A percentile compares a stretch with the other conserved stretches of the same genome.
These are phyloP conservation scores for Posidonia oceanica DNA, from an alignment of 116 monocot species.

Conservation along the genomic window DNA sequence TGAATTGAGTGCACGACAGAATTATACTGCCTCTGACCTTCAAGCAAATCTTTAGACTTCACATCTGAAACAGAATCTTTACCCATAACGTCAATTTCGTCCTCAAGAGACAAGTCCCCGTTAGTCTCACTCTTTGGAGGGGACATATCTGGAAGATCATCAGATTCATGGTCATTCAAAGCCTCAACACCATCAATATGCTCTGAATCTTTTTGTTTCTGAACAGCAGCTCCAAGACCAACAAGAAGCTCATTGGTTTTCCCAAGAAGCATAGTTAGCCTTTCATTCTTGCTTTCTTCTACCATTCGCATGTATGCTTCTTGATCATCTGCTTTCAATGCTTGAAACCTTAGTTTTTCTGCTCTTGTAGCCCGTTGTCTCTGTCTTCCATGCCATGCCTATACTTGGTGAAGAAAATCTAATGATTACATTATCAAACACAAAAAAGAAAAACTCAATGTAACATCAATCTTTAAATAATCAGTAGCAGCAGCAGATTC, in stretches of 20 bases:
- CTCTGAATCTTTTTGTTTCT: constrained; percentile 88
- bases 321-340: constrained; percentile 90
- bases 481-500: too few relatives aligned
- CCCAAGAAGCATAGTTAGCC: constrained; percentile 85
- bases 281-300: constrained; percentile 98
- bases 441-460: neutral
- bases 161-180: constrained; percentile 29
- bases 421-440: neutral
- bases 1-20: constrained; percentile 95
- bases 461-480: neutral
- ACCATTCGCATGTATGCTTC: constrained; percentile 97
- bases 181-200: constrained; percentile 35
- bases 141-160: constrained; percentile 26
- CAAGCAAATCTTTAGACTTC: constrained; percentile 74
- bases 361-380: constrained; percentile 81
- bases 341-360: constrained; percentile 81
- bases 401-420: neutral
- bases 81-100: constrained; percentile 27
- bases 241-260: constrained; percentile 98
- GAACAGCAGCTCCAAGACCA: constrained; percentile 90
- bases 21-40: constrained; percentile 89
- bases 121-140: constrained; percentile 26
- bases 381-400: constrained; percentile 96
- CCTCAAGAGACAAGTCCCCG: constrained; percentile 29
- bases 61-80: constrained; percentile 15